A percentile compares a stretch with the other conserved stretches of the same genome.
phyloP scores from a whole-genome alignment of 2,329 filamentous ascomycete genomes.

The Paecilomyces variotii region DNA sequence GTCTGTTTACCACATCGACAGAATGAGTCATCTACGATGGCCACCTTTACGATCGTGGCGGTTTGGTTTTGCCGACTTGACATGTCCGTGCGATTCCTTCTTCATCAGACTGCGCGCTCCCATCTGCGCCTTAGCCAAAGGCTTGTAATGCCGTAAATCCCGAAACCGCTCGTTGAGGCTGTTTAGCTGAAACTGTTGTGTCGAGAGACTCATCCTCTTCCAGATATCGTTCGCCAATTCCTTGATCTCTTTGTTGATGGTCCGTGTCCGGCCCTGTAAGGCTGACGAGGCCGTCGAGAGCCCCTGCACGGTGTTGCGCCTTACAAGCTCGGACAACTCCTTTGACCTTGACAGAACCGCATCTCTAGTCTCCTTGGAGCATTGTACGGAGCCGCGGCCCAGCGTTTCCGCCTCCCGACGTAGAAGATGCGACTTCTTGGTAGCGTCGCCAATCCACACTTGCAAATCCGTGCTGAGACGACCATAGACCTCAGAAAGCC shows the following conservation, averaged over 20 bases:
- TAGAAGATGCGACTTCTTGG: constrained; percentile 26
- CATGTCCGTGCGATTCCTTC: constrained; percentile 9
- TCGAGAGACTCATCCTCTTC: constrained; percentile 17
- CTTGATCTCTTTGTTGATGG: constrained; percentile 19
- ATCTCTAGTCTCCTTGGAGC: constrained; percentile 15
- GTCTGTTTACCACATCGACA: not conserved
- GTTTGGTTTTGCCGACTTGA: constrained; percentile 3
- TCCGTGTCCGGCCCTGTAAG: constrained; percentile 21
- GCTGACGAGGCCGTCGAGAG: constrained; percentile 23
- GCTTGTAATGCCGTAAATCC: constrained; percentile 17
- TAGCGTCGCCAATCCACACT: constrained; percentile 28
- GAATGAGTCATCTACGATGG: not conserved
- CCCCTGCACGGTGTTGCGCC: constrained; percentile 21
- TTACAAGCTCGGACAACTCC: constrained; percentile 24
- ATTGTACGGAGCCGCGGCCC: constrained; percentile 15
- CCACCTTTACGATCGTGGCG: not conserved
- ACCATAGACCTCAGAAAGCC: constrained; percentile 28
- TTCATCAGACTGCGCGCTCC: constrained; percentile 23
- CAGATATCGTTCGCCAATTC: constrained; percentile 20
- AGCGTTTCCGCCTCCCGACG: constrained; percentile 21
- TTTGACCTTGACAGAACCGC: constrained; percentile 24
- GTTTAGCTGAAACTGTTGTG: constrained; percentile 15
- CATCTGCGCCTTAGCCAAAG: constrained; percentile 27
- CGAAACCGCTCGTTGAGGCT: constrained; percentile 20
- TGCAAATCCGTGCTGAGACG: constrained; percentile 33